Evolutionary conservation across 1,284 basidiomycete species (phyloP).

Genomic region (Rugosomyces carneus): DNA sequence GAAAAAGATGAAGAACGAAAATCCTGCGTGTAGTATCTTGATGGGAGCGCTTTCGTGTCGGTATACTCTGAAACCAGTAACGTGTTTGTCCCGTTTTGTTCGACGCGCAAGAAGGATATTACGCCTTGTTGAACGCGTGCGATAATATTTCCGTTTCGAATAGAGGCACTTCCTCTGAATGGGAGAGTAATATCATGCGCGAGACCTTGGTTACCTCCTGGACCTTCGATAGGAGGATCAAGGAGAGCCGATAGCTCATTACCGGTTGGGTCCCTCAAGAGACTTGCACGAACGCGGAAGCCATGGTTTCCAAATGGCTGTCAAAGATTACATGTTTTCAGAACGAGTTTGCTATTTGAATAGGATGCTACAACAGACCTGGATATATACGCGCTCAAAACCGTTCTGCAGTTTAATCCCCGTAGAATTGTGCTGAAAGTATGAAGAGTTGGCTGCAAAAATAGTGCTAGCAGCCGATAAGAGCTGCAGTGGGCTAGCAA

Average conservation of each 20-base stretch:
- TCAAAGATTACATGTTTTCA: not conserved
- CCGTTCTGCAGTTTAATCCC: slow-evolving; percentile 36
- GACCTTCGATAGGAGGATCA: slow-evolving; percentile 35
- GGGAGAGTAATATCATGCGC: slow-evolving; percentile 27
- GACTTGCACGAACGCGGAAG: slow-evolving; percentile 33
- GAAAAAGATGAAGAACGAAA: slow-evolving; percentile 30
- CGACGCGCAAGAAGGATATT: slow-evolving; percentile 30
- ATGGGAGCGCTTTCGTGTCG: slow-evolving; percentile 30
- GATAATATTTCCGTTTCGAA: slow-evolving; percentile 32
- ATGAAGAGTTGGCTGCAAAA: slow-evolving; percentile 9
- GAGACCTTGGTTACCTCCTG: slow-evolving; percentile 29
- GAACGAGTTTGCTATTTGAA: too few relatives aligned
- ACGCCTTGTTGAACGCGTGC: slow-evolving; percentile 26
- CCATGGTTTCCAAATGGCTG: slow-evolving; percentile 36
- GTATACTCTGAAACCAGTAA: slow-evolving; percentile 31
- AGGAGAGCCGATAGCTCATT: slow-evolving; percentile 31
- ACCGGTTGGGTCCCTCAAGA: slow-evolving; percentile 34
- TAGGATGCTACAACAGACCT: too few relatives aligned
- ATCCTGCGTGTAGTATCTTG: slow-evolving; percentile 32
- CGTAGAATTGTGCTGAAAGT: slow-evolving; percentile 26
- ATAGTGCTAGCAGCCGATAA: slow-evolving; percentile 4
- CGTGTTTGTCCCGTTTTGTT: slow-evolving; percentile 27
- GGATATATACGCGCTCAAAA: slow-evolving; percentile 34
- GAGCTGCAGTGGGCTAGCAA: slow-evolving; percentile 2
- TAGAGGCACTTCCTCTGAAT: slow-evolving; percentile 27